Percentiles rank a stretch among this genome's conserved stretches.
Evolutionary conservation across 2,329 filamentous ascomycete genomes (phyloP).

Genomic region (Paecilomyces formosus): DNA sequence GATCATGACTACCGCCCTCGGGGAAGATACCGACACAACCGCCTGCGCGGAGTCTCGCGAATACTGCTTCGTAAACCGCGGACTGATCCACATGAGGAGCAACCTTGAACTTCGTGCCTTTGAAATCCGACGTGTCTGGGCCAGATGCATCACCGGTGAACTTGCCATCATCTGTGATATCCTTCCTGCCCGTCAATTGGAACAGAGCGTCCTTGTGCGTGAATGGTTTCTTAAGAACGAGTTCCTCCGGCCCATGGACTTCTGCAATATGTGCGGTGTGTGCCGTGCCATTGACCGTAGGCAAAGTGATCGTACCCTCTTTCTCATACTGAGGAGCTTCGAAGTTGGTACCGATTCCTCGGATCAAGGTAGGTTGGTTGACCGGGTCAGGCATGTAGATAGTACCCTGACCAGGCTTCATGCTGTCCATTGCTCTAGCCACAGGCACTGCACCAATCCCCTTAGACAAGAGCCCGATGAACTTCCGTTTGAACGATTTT

Average conservation of each 20-base stretch:
- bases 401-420: conserved; percentile 68
- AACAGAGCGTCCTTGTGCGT: conserved; percentile 65
- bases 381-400: conserved; percentile 87
- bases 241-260: conserved; percentile 70
- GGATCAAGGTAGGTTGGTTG: conserved; percentile 72
- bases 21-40: conserved; percentile 96
- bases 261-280: conserved; percentile 78
- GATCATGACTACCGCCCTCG: conserved; percentile 92
- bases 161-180: conserved; percentile 60
- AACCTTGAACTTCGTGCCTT: conserved; percentile 76
- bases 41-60: conserved; percentile 69
- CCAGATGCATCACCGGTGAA: conserved; percentile 49
- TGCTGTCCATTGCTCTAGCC: conserved; percentile 79
- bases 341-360: conserved; percentile 76
- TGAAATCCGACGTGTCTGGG: conserved; percentile 51
- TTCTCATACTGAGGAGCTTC: conserved; percentile 61
- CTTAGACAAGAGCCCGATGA: conserved; percentile 80
- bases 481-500: conserved; percentile 83
- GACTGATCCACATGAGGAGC: conserved; percentile 93
- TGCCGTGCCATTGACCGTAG: conserved; percentile 70
- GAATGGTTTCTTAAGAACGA: conserved; percentile 82
- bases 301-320: conserved; percentile 79
- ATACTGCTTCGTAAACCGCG: conserved; percentile 88
- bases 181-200: conserved; percentile 75
- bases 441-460: conserved; percentile 89